Conservation (phyloP, 768 basidiomycete species). For the Cyclocybe aegerita region DNA sequence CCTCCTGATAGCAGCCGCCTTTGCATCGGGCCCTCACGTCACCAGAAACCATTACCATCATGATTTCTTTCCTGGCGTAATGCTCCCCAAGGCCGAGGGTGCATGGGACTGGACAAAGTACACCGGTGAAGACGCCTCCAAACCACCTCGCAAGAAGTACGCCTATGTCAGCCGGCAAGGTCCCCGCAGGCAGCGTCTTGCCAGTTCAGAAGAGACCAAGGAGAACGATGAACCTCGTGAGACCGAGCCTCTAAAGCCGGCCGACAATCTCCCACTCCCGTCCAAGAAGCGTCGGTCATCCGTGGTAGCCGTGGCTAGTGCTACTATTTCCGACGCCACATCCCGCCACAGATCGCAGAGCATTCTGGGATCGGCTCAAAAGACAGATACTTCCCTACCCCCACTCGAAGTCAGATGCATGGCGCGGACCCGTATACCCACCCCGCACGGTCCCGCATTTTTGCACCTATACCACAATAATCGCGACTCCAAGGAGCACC, state of each 20-base stretch:
- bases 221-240: slow-evolving; percentile 48
- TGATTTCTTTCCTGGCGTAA: slow-evolving; percentile 66
- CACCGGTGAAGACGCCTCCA: slow-evolving; percentile 39
- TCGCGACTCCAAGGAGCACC: slow-evolving; percentile 89
- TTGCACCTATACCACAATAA: slow-evolving; percentile 95
- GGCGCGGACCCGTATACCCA: slow-evolving; percentile 96
- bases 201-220: slow-evolving; percentile 40
- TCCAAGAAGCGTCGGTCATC: slow-evolving; percentile 42
- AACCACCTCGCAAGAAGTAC: slow-evolving; percentile 44
- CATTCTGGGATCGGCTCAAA: slow-evolving; percentile 16
- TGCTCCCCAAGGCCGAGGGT: slow-evolving; percentile 50
- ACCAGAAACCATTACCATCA: slow-evolving; percentile 88
- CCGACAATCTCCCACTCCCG: slow-evolving; percentile 38
- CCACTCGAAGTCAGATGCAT: slow-evolving; percentile 84
- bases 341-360: slow-evolving; percentile 23
- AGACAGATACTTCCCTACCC: slow-evolving; percentile 19
- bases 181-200: slow-evolving; percentile 62
- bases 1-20: slow-evolving; percentile 73
- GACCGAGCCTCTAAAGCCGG: slow-evolving; percentile 33
- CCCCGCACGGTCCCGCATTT: slow-evolving; percentile 90
- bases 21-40: slow-evolving; percentile 71
- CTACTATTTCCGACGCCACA: slow-evolving; percentile 23
- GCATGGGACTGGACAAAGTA: slow-evolving; percentile 62
- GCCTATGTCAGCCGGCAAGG: slow-evolving; percentile 76
- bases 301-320: slow-evolving; percentile 19